Evolutionary conservation across 257 asterid genomes (phyloP), one percentile per base, ranked within the genome.

Genomic region (Solanum megistacrolobum): DNA sequence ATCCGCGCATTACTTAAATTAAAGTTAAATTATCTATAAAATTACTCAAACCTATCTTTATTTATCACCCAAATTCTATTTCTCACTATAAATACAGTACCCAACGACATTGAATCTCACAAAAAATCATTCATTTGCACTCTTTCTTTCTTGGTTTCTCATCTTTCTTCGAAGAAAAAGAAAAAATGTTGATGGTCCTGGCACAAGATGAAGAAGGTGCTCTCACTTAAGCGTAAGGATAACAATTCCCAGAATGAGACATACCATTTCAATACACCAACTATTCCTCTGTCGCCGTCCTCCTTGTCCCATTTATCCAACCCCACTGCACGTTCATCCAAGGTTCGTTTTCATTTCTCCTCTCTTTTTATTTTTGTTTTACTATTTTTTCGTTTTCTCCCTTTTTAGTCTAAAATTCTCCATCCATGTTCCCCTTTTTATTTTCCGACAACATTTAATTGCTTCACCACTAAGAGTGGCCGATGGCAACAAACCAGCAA

Each of bases 121-220:
- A 48, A 48, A 48, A 48, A 14, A 5, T 16, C 60, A 21, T 35
- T 18, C 14, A 21, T 13, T 73, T 73, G 13, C 21, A 5, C 29
- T 74, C 31, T 48, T 74, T 21, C 20, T 27, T 46, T 73, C 12
- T 9, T 21, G 39, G 18, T 12, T 36, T 21, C 20, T 36, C 83
- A 74, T 74, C 5, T 36, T 27, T 21, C 52, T 74, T 8, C 0
- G 12, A 3, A 23, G 3, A 21, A 35, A 18, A 5, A 9, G 16
- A 32, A 89, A 41, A 48, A 29, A 90, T 88, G 91, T 65, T 86
- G 20, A 78, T 69, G 31, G 25, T 62, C n/a, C 66, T 88, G 89
- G 88, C 58, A 71, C 87, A 88, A 90, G 46, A 29, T 88, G 87
- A 90, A 86, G 85, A 88, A 75, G 83, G 62, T 83, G 58, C 68